Evolutionary conservation across 345 rosid genomes (phyloP).

Genomic region (Schrenkiella parvula): DNA sequence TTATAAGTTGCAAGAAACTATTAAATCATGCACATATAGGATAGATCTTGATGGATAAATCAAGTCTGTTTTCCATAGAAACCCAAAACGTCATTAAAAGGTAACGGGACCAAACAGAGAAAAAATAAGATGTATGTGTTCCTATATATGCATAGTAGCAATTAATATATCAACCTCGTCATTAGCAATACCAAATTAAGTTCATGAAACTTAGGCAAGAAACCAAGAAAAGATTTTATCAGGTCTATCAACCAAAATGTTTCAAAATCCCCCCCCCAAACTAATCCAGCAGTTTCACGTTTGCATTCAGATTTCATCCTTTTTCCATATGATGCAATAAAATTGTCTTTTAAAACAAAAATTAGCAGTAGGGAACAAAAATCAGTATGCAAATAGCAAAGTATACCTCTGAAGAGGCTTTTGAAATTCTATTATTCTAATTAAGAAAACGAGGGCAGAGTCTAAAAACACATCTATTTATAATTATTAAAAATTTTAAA

Average conservation of each 20-base stretch:
- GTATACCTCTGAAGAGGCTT: not conserved
- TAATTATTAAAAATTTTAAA: not conserved
- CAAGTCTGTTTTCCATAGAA: not conserved
- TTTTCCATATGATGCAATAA: not conserved
- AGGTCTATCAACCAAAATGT: not conserved
- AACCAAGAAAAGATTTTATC: not conserved
- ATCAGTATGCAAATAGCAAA: constrained; percentile 1
- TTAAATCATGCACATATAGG: not conserved
- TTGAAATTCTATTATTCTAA: no score
- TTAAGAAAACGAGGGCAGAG: not conserved
- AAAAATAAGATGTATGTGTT: not conserved
- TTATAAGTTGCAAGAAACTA: constrained; percentile 16
- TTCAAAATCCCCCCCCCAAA: not conserved
- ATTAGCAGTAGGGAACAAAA: not conserved
- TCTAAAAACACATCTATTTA: not conserved
- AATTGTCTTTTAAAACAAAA: not conserved
- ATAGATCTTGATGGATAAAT: not conserved
- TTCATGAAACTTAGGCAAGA: not conserved
- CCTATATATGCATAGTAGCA: constrained; percentile 1
- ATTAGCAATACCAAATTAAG: not conserved
- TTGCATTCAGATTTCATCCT: not conserved
- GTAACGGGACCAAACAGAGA: not conserved
- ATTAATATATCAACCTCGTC: not conserved
- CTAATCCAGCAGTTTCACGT: not conserved
- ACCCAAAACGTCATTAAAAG: constrained; percentile 1